phyloP scores from a whole-genome alignment of 805 yeast species.

The Brettanomyces sp. region DNA sequence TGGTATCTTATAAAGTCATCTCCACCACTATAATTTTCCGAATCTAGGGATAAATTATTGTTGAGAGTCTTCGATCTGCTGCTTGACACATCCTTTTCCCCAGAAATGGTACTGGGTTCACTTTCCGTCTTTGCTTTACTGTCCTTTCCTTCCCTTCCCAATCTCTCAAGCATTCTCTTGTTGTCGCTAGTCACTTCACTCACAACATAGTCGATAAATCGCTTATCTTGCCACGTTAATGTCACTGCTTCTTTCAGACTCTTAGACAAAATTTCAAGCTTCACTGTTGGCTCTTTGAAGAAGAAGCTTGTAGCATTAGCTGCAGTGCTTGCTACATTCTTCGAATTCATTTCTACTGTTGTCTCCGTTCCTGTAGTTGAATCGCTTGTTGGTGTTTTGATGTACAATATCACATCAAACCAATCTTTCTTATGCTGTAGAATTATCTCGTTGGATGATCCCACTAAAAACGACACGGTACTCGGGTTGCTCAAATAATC shows the following conservation, averaged over 20 bases:
- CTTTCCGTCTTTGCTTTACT: conserved; percentile 16
- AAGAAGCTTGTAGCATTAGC: conserved; percentile 10
- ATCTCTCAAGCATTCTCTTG: conserved; percentile 3
- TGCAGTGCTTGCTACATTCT: neutral
- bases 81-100: neutral
- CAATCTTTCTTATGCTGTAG: conserved; percentile 50
- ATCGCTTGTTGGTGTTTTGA: conserved; percentile 31
- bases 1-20: conserved; percentile 84
- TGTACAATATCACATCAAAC: conserved; percentile 65
- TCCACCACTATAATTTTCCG: conserved; percentile 44
- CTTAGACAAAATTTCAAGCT: conserved; percentile 35
- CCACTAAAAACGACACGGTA: conserved; percentile 62
- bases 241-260: conserved; percentile 35
- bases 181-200: conserved; percentile 36
- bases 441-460: conserved; percentile 80
- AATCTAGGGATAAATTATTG: conserved; percentile 30
- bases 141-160: conserved; percentile 22
- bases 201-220: conserved; percentile 57
- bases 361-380: conserved; percentile 10
- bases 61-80: conserved; percentile 17
- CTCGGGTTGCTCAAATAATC: conserved; percentile 53
- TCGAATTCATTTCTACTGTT: conserved; percentile 1
- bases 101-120: too few species aligned
- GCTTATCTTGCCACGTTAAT: conserved; percentile 55
- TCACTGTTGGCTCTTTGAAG: conserved; percentile 3